A percentile compares a stretch with the other conserved stretches of the same genome.
phyloP scores from a whole-genome alignment of 148 eudicot genomes.

The Diospyros lotus region DNA sequence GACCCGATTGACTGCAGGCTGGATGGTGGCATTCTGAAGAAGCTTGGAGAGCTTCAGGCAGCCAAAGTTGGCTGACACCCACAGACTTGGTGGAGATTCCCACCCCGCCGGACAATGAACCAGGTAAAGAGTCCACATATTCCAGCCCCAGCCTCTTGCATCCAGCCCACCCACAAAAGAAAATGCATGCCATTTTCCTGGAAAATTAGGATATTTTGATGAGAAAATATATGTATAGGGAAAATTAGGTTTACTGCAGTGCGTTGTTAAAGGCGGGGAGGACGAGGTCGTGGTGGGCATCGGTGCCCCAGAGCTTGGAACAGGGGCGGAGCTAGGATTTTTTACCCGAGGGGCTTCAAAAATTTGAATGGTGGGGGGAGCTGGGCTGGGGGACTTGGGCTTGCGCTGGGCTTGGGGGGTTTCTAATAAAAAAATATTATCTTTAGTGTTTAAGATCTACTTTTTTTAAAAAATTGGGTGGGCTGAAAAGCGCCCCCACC shows the following conservation, averaged over 20 bases:
- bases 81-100: conserved; percentile 27
- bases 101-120: conserved; percentile 30
- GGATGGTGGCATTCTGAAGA: conserved; percentile 20
- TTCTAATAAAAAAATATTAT: too few relatives aligned
- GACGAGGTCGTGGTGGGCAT: conserved; percentile 11
- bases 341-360: too few relatives aligned
- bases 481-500: too few relatives aligned
- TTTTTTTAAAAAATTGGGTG: too few relatives aligned
- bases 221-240: neutral
- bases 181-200: too few relatives aligned
- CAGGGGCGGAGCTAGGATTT: too few relatives aligned
- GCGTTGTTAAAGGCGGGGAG: conserved; percentile 8
- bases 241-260: neutral
- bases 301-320: conserved; percentile 11
- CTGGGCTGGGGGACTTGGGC: too few relatives aligned
- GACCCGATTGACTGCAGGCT: conserved; percentile 31
- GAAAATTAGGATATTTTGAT: neutral
- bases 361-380: too few relatives aligned
- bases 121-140: conserved; percentile 26
- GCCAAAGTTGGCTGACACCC: conserved; percentile 32
- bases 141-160: conserved; percentile 22
- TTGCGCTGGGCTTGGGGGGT: too few relatives aligned
- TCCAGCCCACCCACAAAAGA: neutral
- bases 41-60: conserved; percentile 21
- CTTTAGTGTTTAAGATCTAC: too few relatives aligned